A percentile compares a stretch with the other conserved stretches of the same genome.
These are phyloP conservation scores for Stagonosporopsis tanaceti DNA, from an alignment of 2,329 filamentous ascomycete genomes.

Conservation along the genomic window DNA sequence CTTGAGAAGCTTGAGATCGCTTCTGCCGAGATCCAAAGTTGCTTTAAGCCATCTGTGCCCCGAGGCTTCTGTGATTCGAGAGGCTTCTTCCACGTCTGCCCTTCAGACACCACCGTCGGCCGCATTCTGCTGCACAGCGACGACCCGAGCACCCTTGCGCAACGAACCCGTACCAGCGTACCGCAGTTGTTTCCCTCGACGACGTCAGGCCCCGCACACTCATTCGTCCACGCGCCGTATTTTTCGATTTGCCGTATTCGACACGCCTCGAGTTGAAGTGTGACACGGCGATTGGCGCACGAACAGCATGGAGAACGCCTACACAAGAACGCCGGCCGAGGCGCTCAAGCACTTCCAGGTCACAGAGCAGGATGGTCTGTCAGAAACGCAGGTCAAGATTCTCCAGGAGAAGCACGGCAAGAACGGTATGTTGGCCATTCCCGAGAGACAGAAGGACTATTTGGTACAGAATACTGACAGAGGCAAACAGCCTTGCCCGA, in stretches of 20 bases:
- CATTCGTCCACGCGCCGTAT: constrained; percentile 8
- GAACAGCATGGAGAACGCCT: constrained; percentile 62
- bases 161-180: constrained; percentile 1
- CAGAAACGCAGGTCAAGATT: constrained; percentile 57
- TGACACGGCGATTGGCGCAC: neutral
- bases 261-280: neutral
- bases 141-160: constrained; percentile 18
- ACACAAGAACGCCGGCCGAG: constrained; percentile 58
- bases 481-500: constrained; percentile 71
- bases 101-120: constrained; percentile 5
- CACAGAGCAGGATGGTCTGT: constrained; percentile 59
- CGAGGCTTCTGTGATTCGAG: constrained; percentile 9
- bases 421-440: constrained; percentile 56
- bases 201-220: constrained; percentile 17
- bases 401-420: constrained; percentile 60
- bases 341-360: constrained; percentile 62
- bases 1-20: constrained; percentile 22
- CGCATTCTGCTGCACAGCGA: constrained; percentile 11
- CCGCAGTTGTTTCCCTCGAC: constrained; percentile 13
- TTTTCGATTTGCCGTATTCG: neutral
- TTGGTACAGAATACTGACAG: constrained; percentile 6
- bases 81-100: constrained; percentile 9
- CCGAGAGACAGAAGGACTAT: neutral
- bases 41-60: constrained; percentile 17
- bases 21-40: constrained; percentile 21